Percentiles rank a stretch among this genome's conserved stretches.
Evolutionary conservation across 2,329 filamentous ascomycete species (phyloP).

Genomic region (Sclerotinia glacialis): DNA sequence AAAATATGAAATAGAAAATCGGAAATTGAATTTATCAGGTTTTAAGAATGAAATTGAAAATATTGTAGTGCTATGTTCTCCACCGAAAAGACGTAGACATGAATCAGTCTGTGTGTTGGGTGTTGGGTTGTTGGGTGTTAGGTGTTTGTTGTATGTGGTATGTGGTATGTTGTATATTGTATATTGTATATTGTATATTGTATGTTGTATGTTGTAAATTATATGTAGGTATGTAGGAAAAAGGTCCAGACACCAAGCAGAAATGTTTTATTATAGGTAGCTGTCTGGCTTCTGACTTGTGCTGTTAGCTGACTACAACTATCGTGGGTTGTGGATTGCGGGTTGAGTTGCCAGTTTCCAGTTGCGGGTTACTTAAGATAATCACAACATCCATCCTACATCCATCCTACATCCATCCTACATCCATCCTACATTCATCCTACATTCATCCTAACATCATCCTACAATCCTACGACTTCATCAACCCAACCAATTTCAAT

Average conservation of each 20-base stretch:
- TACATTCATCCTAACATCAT: background rate
- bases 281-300: background rate
- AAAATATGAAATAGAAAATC: background rate
- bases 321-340: background rate
- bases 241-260: constrained; percentile 3
- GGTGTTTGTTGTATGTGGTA: too few relatives aligned
- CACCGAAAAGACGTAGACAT: background rate
- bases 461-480: background rate
- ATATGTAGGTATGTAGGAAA: background rate
- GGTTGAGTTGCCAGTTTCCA: too few relatives aligned
- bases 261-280: background rate
- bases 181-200: too few relatives aligned
- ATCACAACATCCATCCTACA: constrained; percentile 1
- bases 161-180: background rate
- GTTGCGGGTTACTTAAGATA: background rate
- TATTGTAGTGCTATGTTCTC: background rate
- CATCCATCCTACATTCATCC: background rate
- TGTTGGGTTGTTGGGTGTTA: too few relatives aligned
- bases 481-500: background rate
- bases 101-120: background rate
- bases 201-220: too few relatives aligned
- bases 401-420: background rate
- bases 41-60: background rate
- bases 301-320: constrained; percentile 4
- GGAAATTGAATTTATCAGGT: background rate